Evolutionary conservation across 208 protist species (phyloP).

Genomic region (Leishmania lainsoni): DNA sequence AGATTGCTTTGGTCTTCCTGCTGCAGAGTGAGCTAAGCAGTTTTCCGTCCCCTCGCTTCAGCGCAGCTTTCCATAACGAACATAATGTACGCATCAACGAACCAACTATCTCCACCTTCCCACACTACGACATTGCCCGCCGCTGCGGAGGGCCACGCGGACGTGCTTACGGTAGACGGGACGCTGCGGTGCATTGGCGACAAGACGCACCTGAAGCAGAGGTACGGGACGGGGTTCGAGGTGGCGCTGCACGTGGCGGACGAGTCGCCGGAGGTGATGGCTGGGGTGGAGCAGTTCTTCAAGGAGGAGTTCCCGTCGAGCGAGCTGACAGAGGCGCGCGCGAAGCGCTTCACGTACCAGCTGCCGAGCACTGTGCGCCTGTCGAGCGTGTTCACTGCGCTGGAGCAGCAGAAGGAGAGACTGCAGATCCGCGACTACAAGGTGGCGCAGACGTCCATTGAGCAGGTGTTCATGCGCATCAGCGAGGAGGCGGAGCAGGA

Average conservation of each 20-base stretch:
- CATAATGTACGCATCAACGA: not conserved
- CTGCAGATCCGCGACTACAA: slow-evolving; percentile 75
- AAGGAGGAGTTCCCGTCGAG: slow-evolving; percentile 30
- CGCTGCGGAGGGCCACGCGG: slow-evolving; percentile 24
- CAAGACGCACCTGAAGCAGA: slow-evolving; percentile 82
- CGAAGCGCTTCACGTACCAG: slow-evolving; percentile 43
- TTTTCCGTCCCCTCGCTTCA: not conserved
- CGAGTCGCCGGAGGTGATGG: slow-evolving; percentile 10
- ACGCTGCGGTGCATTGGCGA: slow-evolving; percentile 84
- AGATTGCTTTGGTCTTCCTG: not conserved
- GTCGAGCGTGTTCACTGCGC: slow-evolving; percentile 43
- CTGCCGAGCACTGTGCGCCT: slow-evolving; percentile 38
- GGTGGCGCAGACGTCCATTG: slow-evolving; percentile 73
- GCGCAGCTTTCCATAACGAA: not conserved
- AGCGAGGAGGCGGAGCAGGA: slow-evolving; percentile 46
- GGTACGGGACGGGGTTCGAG: slow-evolving; percentile 72
- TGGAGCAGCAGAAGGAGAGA: slow-evolving; percentile 43
- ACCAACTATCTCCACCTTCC: not conserved
- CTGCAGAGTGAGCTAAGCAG: not conserved
- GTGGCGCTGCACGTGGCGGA: slow-evolving; percentile 39
- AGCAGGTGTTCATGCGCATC: slow-evolving; percentile 47
- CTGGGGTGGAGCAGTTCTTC: slow-evolving; percentile 44
- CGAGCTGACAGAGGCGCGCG: slow-evolving; percentile 43
- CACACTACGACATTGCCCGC: not conserved
- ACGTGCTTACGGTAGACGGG: slow-evolving; percentile 91